phyloP scores from a whole-genome alignment of 345 rosid genomes.

The Mallotus nudiflorus region DNA sequence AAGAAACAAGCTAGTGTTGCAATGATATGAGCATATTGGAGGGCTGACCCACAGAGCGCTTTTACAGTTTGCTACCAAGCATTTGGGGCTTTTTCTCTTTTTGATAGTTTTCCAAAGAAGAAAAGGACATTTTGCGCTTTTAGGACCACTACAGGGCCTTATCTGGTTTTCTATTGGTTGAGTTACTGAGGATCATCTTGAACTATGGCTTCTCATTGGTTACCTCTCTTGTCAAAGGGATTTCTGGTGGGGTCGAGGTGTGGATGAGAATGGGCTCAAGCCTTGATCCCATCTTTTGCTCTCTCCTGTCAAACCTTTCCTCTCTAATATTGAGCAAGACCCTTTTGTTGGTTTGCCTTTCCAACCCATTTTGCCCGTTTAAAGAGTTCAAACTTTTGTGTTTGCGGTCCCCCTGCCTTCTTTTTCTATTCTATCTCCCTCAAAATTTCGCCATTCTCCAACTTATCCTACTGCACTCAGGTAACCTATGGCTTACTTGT shows the following conservation, averaged over 20 bases:
- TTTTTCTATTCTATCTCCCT: background rate
- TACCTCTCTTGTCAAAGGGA: constrained; percentile 43
- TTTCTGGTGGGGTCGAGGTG: constrained; percentile 37
- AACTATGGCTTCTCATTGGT: constrained; percentile 48
- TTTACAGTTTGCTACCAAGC: background rate
- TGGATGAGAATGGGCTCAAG: constrained; percentile 1
- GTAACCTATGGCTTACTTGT: background rate
- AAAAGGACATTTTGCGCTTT: constrained; percentile 23
- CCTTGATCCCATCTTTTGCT: background rate
- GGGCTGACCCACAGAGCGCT: constrained; percentile 34
- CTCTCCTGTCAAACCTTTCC: background rate
- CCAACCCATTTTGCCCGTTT: background rate
- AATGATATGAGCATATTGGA: background rate
- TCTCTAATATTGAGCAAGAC: constrained; percentile 6
- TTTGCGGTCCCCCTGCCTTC: constrained; percentile 22
- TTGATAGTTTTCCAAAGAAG: constrained; percentile 11
- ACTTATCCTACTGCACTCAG: background rate
- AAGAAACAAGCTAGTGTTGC: no score
- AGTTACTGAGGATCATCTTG: constrained; percentile 45
- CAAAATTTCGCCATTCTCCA: background rate
- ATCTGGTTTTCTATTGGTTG: constrained; percentile 67
- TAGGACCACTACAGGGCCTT: constrained; percentile 55
- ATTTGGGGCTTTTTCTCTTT: constrained; percentile 9
- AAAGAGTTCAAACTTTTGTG: background rate
- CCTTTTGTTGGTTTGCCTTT: constrained; percentile 14